Conservation (phyloP, 208 protist species). For the Leishmania martiniquensis region DNA sequence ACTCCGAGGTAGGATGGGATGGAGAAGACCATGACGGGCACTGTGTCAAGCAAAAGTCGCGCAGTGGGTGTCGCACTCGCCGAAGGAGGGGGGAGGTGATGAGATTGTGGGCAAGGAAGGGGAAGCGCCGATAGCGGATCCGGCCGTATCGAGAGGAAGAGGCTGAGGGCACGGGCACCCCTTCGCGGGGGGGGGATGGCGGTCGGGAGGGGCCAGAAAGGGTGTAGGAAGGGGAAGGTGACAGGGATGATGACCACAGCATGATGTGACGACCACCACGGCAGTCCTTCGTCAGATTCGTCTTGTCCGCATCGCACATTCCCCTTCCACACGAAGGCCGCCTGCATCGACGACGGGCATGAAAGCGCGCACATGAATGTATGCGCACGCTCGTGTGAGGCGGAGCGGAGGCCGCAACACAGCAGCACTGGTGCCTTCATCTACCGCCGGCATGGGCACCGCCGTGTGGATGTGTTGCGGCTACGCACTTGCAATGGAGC, state of each 20-base stretch:
- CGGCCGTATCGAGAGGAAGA: background rate
- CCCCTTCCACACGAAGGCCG: background rate
- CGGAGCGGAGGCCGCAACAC: background rate
- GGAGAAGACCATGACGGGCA: slow-evolving; percentile 83
- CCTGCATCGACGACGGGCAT: background rate
- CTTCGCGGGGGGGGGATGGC: background rate
- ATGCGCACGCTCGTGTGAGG: background rate
- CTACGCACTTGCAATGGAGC: background rate
- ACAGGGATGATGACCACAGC: background rate
- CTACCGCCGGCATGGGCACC: too few species aligned
- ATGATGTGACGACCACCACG: background rate
- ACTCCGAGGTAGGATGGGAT: slow-evolving; percentile 85
- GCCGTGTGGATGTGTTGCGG: background rate
- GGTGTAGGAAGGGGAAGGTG: background rate
- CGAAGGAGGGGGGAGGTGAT: too few species aligned
- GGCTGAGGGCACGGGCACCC: background rate
- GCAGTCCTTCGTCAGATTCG: background rate
- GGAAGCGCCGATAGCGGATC: background rate
- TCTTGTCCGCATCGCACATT: background rate
- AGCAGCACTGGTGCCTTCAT: background rate
- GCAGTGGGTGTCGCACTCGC: background rate
- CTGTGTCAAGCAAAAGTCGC: background rate
- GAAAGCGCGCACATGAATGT: background rate
- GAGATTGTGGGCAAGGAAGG: too few species aligned
- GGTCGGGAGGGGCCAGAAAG: background rate